Evolutionary conservation across 805 yeast species (phyloP), one percentile per base, ranked within the genome.

Genomic region (Hanseniaspora occidentalis): DNA sequence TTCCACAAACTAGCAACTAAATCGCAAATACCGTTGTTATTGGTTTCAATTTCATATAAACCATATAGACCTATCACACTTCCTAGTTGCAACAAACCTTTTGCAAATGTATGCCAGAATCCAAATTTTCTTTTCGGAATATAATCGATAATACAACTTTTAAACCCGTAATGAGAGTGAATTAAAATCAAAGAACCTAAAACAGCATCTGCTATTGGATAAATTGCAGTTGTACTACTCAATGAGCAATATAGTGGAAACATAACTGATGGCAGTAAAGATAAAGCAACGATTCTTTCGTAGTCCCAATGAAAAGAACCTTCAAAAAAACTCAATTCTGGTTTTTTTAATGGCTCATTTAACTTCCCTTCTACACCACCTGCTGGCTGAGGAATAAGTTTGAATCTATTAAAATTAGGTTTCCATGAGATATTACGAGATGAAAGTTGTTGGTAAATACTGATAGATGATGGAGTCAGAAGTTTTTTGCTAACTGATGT

Each of bases 271-370:
- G 94, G 94, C 21, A 80, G 62, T 64, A 83, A 54, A 1, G 77
- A 71, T 33, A 75, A 55, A 13, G 80, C 70, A 8, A 77, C 71
- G 11, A 70, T 45, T 56, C 81, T 70, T 59, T 83, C 89, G 47
- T 73, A 65, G 29, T 80, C 69, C 88, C 88, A 80, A 61, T 81
- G 89, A 47, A 66, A 68, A 0, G 88, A 75, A 16, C 89, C 92
- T 47, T 79, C 77, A 40, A 64, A 51, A 47, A 69, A 67, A 51
- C 69, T 66, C 4, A 77, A 60, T 39, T 66, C 62, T 25, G 84
- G 84, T 10, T 72, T 70, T 16, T 76, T 75, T 45, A 74, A 73
- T 3, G 85, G 79, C 43, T 81, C 88, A 53, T 81, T 81, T 29
- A 77, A 80, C 11, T 77, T 71, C 17, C 88, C 92, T 17, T 74